These are phyloP conservation scores for Lotmaria passim DNA, from an alignment of 208 protist species.

Conservation along the genomic window DNA sequence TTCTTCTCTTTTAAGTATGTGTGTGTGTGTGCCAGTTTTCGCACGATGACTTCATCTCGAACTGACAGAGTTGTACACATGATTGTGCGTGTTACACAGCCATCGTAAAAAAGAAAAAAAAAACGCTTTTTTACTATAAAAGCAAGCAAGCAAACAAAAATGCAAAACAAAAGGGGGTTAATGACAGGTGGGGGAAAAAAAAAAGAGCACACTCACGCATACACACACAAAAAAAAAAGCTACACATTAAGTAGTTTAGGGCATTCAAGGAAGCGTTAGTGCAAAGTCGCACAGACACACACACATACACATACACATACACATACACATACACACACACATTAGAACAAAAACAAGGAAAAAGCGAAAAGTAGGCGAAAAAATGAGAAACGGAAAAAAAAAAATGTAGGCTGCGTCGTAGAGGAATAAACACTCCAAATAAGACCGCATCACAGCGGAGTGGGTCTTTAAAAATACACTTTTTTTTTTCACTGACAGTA, in stretches of 20 bases:
- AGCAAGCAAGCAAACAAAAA: slow-evolving; percentile 7
- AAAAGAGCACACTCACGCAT: neutral
- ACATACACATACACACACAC: neutral
- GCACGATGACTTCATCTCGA: too few relatives aligned
- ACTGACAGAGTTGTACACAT: too few relatives aligned
- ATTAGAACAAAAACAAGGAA: slow-evolving; percentile 1
- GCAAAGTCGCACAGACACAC: slow-evolving; percentile 4
- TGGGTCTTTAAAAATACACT: too few relatives aligned
- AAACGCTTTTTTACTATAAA: neutral
- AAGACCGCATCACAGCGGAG: too few relatives aligned
- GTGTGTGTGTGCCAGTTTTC: too few relatives aligned
- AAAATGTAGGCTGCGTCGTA: too few relatives aligned
- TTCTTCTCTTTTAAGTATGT: too few relatives aligned
- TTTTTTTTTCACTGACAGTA: too few relatives aligned
- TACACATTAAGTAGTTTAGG: neutral
- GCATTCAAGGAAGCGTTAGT: neutral
- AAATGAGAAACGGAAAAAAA: too few relatives aligned
- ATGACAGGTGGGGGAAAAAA: slow-evolving; percentile 5
- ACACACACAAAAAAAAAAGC: neutral
- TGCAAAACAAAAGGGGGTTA: neutral
- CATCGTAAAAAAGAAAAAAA: neutral
- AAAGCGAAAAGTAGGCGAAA: neutral
- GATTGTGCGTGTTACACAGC: too few relatives aligned
- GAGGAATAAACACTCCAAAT: too few relatives aligned
- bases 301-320: slow-evolving; percentile 5